Percentiles rank a stretch among this genome's conserved stretches.
Evolutionary conservation across 164 flowering plant species (phyloP).

Genomic region (Vitis rotundifolia): DNA sequence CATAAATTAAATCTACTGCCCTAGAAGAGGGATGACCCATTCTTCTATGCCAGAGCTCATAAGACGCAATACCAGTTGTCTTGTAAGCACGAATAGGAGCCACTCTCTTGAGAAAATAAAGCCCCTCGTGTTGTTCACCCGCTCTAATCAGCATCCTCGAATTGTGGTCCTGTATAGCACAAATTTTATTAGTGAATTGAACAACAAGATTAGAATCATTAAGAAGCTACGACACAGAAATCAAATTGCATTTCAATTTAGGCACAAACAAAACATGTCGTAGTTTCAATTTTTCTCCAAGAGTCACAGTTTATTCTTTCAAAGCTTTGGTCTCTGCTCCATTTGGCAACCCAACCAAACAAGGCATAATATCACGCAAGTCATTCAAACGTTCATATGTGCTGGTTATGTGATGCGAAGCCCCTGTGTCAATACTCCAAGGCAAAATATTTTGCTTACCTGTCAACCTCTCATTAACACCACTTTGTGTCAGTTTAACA

Average conservation of each 20-base stretch:
- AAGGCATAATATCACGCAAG: neutral
- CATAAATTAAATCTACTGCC: no score
- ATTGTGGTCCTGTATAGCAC: conserved; percentile 18
- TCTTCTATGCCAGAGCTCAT: no score
- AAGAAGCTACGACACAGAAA: conserved; percentile 8
- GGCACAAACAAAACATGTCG: conserved; percentile 11
- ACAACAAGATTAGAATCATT: neutral
- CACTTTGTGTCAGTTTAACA: neutral
- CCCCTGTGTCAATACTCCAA: conserved; percentile 16
- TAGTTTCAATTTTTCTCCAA: neutral
- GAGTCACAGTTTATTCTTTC: neutral
- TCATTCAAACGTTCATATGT: neutral
- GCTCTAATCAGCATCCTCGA: conserved; percentile 18
- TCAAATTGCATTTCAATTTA: conserved; percentile 8
- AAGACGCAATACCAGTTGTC: no score
- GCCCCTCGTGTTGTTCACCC: conserved; percentile 8
- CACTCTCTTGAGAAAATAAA: neutral
- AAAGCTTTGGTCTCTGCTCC: neutral
- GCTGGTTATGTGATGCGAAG: conserved; percentile 11
- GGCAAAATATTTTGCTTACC: neutral
- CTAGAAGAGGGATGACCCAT: no score
- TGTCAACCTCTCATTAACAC: neutral
- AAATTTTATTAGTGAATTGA: conserved; percentile 4
- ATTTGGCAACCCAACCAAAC: conserved; percentile 2
- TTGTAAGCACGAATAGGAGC: neutral